Conservation (phyloP, 2,329 filamentous ascomycete species). For the Ophiognomonia clavigignenti-juglandacearum region DNA sequence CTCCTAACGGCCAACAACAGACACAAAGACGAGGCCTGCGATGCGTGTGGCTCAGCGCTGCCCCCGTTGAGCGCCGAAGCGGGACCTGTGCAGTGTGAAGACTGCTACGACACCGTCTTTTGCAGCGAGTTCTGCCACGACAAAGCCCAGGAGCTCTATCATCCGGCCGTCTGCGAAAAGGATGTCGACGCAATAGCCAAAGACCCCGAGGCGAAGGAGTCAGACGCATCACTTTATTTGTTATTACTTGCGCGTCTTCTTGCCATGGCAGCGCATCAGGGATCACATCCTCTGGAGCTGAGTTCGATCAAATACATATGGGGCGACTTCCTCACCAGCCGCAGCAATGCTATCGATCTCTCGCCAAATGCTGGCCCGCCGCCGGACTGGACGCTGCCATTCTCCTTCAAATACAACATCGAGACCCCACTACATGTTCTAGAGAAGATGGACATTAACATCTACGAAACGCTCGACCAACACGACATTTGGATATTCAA, state of each 20-base stretch:
- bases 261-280: slow-evolving; percentile 59
- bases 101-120: slow-evolving; percentile 63
- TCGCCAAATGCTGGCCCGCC: slow-evolving; percentile 51
- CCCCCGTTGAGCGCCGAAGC: slow-evolving; percentile 51
- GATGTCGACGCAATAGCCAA: slow-evolving; percentile 63
- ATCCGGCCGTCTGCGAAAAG: slow-evolving; percentile 61
- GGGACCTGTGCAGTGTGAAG: slow-evolving; percentile 49
- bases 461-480: slow-evolving; percentile 53
- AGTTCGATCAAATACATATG: slow-evolving; percentile 63
- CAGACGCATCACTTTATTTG: slow-evolving; percentile 58
- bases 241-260: slow-evolving; percentile 57
- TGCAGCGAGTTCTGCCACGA: slow-evolving; percentile 57
- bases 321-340: slow-evolving; percentile 58
- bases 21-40: slow-evolving; percentile 80
- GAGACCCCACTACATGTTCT: slow-evolving; percentile 70
- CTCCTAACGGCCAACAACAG: slow-evolving; percentile 86
- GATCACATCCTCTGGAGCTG: slow-evolving; percentile 58
- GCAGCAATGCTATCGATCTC: slow-evolving; percentile 48
- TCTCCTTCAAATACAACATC: slow-evolving; percentile 73
- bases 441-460: slow-evolving; percentile 79
- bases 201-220: slow-evolving; percentile 54
- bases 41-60: slow-evolving; percentile 76
- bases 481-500: slow-evolving; percentile 84
- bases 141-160: slow-evolving; percentile 54
- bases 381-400: slow-evolving; percentile 65